Evolutionary conservation across 2,329 filamentous ascomycete genomes (phyloP).

Genomic region (Calonectria henricotiae): DNA sequence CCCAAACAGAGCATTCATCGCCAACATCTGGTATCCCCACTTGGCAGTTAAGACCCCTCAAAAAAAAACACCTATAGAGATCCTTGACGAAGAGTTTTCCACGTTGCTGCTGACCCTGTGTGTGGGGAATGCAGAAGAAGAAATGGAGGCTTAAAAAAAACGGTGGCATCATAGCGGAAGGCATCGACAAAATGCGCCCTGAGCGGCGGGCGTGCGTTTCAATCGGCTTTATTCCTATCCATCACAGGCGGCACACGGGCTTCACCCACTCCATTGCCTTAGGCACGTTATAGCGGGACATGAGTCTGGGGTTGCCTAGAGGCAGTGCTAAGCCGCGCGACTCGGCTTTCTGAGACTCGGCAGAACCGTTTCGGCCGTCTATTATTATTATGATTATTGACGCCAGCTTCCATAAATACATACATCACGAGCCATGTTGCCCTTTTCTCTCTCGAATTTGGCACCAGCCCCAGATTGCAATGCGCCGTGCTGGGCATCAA

Average conservation of each 20-base stretch:
- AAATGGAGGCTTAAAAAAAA: neutral
- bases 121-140: neutral
- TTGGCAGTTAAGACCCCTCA: neutral
- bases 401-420: constrained; percentile 22
- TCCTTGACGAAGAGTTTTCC: constrained; percentile 12
- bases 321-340: neutral
- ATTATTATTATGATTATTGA: neutral
- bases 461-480: neutral
- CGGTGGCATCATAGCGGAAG: neutral
- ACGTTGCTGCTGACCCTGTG: neutral
- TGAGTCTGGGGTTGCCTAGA: constrained; percentile 15
- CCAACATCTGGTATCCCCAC: constrained; percentile 13
- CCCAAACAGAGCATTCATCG: neutral
- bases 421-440: neutral
- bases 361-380: neutral
- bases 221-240: constrained; percentile 18
- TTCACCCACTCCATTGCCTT: constrained; percentile 1
- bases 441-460: neutral
- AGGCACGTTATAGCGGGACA: constrained; percentile 6
- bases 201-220: constrained; percentile 7
- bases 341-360: neutral
- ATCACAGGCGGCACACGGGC: constrained; percentile 16
- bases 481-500: neutral
- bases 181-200: constrained; percentile 1
- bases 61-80: neutral